A percentile compares a stretch with the other conserved stretches of the same genome.
phyloP scores from a whole-genome alignment of 139 green algal species.

The Nannochloris sp. region DNA sequence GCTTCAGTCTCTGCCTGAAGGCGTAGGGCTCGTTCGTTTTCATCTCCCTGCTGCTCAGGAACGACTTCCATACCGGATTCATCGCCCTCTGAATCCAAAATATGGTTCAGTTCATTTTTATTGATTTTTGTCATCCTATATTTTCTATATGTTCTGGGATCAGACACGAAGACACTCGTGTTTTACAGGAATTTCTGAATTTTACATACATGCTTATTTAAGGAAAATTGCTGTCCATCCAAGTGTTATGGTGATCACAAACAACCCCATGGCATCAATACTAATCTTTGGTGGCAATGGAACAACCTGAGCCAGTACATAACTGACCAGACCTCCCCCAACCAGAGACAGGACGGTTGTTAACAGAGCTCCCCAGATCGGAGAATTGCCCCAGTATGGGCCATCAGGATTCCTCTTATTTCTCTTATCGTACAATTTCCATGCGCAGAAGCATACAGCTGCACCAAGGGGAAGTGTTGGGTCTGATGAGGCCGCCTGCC shows the following conservation, averaged over 20 bases:
- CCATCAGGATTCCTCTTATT: conserved; percentile 52
- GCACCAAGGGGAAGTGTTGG: conserved; percentile 43
- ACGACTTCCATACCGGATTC: no score
- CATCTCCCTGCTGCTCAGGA: no score
- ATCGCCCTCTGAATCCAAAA: no score
- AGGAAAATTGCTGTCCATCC: conserved; percentile 55
- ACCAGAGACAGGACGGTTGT: conserved; percentile 42
- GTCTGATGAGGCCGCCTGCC: conserved; percentile 37
- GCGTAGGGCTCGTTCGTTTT: no score
- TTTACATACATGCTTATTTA: conserved; percentile 22
- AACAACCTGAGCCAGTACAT: conserved; percentile 30
- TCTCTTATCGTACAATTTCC: conserved; percentile 50
- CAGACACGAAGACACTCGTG: neutral
- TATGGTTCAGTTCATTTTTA: no score
- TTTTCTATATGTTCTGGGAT: neutral
- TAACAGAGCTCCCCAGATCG: conserved; percentile 62
- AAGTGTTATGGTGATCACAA: conserved; percentile 49
- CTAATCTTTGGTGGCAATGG: conserved; percentile 35
- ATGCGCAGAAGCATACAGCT: conserved; percentile 38
- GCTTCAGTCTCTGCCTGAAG: conserved; percentile 52
- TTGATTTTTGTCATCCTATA: no score
- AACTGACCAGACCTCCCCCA: conserved; percentile 41
- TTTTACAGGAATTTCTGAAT: neutral
- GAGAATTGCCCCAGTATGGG: conserved; percentile 51
- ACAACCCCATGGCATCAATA: conserved; percentile 39